Conservation (phyloP, 257 asterid genomes). For the Plantago major region DNA sequence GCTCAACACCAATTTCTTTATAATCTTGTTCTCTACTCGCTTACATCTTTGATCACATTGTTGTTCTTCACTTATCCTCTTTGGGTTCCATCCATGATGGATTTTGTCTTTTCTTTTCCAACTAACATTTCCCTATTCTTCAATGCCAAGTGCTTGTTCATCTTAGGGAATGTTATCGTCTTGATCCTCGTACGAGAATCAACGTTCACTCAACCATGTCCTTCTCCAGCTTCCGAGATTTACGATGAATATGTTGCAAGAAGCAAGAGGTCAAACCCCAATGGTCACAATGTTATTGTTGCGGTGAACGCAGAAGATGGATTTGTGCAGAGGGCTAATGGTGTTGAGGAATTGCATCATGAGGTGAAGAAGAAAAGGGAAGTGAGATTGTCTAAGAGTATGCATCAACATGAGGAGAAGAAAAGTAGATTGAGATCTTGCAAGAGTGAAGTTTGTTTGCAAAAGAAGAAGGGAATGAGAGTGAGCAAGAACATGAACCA, state of each 20-base stretch:
- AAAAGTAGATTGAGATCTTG: conserved; percentile 23
- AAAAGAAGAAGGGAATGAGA: conserved; percentile 17
- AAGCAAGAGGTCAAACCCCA: conserved; percentile 15
- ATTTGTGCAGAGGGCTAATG: not conserved
- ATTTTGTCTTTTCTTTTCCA: conserved; percentile 12
- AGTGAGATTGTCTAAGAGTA: conserved; percentile 17
- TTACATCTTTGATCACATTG: conserved; percentile 43
- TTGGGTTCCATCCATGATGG: conserved; percentile 29
- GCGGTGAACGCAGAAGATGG: conserved; percentile 1
- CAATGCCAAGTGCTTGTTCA: conserved; percentile 32
- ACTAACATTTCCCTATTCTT: conserved; percentile 10
- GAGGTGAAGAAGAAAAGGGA: conserved; percentile 2
- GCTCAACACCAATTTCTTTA: conserved; percentile 29
- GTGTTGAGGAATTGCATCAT: conserved; percentile 11
- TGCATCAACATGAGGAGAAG: conserved; percentile 12
- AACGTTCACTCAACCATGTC: conserved; percentile 6
- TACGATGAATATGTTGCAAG: conserved; percentile 38
- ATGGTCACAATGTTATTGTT: not conserved
- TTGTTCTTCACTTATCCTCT: conserved; percentile 34
- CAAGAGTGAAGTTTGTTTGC: conserved; percentile 20
- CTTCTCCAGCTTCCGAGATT: conserved; percentile 25
- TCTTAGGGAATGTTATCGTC: conserved; percentile 36
- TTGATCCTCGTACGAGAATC: conserved; percentile 34
- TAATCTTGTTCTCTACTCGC: conserved; percentile 45
- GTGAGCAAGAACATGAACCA: conserved; percentile 21